Evolutionary conservation across 2,329 filamentous ascomycete species (phyloP).

Genomic region (Tolypocladium tropicale): DNA sequence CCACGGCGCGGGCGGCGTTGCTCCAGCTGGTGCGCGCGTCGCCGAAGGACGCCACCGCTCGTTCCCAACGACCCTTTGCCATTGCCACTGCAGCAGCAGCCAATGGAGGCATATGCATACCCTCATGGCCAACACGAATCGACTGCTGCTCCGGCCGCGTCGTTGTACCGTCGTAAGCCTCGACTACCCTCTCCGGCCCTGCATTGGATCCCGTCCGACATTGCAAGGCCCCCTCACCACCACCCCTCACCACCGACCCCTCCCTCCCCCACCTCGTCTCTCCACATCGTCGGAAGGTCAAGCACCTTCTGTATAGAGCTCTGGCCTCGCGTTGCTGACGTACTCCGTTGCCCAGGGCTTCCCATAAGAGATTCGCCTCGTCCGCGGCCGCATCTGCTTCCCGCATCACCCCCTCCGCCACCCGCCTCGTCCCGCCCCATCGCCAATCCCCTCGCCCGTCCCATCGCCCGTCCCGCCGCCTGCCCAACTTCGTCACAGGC

Average conservation of each 20-base stretch:
- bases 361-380: slow-evolving; percentile 1
- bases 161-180: neutral
- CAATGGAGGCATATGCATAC: neutral
- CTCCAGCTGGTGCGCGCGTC: neutral
- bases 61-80: neutral
- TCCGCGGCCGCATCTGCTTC: neutral
- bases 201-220: neutral
- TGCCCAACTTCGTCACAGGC: slow-evolving; percentile 7
- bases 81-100: neutral
- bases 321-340: neutral
- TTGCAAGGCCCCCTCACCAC: neutral
- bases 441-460: neutral
- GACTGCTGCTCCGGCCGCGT: neutral
- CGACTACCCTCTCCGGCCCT: neutral
- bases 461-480: neutral
- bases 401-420: neutral
- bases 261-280: neutral
- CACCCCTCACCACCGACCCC: neutral
- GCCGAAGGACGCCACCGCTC: neutral
- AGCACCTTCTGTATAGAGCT: slow-evolving; percentile 4
- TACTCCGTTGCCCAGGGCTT: neutral
- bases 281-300: neutral
- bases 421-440: neutral
- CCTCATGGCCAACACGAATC: neutral
- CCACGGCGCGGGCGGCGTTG: neutral